phyloP scores from a whole-genome alignment of 768 basidiomycete species.

The Podaxis sp. region DNA sequence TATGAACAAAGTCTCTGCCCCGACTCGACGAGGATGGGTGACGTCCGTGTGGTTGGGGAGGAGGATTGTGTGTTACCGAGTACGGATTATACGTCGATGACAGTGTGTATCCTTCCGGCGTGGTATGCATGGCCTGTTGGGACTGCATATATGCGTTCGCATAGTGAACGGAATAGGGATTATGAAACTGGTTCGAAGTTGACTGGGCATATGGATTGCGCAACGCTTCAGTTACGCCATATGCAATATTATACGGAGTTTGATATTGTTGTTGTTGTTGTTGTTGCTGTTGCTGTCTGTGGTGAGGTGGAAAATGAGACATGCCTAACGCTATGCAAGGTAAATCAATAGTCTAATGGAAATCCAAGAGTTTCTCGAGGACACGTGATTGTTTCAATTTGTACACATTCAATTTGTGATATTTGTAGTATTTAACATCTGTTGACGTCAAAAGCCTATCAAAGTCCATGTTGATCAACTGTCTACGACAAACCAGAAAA shows the following conservation, averaged over 20 bases:
- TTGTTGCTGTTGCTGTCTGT: conserved; percentile 8
- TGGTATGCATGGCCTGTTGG: conserved; percentile 9
- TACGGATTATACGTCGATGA: conserved; percentile 13
- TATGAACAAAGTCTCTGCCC: conserved; percentile 6
- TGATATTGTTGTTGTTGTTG: conserved; percentile 8
- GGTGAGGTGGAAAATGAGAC: conserved; percentile 2
- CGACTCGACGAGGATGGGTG: conserved; percentile 1
- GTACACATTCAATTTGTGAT: neutral
- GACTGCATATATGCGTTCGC: conserved; percentile 52
- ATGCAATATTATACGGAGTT: neutral
- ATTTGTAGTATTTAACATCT: neutral
- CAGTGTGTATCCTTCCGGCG: conserved; percentile 9
- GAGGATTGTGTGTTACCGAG: neutral
- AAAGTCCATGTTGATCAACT: conserved; percentile 14
- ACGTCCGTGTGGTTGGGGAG: neutral
- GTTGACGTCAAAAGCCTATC: neutral
- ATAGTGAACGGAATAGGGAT: conserved; percentile 48
- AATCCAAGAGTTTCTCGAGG: neutral
- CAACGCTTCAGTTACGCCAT: neutral
- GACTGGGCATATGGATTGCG: conserved; percentile 17
- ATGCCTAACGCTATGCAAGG: neutral
- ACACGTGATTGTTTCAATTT: conserved; percentile 12
- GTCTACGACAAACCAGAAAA: conserved; percentile 12
- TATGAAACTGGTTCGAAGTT: conserved; percentile 21
- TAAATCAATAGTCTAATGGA: neutral